Conservation (phyloP, 441 rosid species). For the Syzygium syzygioides region DNA sequence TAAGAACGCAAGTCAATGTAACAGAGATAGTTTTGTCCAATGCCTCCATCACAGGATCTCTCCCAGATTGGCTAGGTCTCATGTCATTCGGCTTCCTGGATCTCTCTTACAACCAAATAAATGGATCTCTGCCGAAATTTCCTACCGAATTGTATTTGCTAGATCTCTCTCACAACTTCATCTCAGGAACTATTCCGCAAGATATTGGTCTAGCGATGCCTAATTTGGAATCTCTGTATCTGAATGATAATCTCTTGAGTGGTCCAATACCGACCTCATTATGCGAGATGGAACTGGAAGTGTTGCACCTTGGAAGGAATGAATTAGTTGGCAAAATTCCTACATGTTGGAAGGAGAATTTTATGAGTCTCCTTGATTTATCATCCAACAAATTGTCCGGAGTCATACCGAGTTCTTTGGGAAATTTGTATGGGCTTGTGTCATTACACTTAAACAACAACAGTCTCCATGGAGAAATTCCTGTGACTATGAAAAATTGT, state of each 20-base stretch:
- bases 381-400: not conserved
- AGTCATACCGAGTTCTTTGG: not conserved
- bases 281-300: accelerated
- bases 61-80: not conserved
- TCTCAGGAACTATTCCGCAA: not conserved
- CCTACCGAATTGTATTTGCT: accelerated
- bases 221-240: accelerated
- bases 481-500: accelerated
- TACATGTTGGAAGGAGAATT: accelerated
- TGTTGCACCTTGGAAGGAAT: not conserved
- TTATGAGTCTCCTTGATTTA: accelerated
- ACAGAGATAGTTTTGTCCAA: accelerated
- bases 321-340: not conserved
- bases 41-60: not conserved
- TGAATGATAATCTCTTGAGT: not conserved
- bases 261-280: not conserved
- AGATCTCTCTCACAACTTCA: not conserved
- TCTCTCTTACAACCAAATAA: not conserved
- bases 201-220: not conserved
- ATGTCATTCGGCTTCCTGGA: accelerated
- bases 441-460: not conserved
- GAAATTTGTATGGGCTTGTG: accelerated
- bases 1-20: not conserved
- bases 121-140: not conserved
- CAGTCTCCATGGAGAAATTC: not conserved